Evolutionary conservation across 192 early-diverging fungal genomes (phyloP).

Genomic region (Chytriomyces sp.): DNA sequence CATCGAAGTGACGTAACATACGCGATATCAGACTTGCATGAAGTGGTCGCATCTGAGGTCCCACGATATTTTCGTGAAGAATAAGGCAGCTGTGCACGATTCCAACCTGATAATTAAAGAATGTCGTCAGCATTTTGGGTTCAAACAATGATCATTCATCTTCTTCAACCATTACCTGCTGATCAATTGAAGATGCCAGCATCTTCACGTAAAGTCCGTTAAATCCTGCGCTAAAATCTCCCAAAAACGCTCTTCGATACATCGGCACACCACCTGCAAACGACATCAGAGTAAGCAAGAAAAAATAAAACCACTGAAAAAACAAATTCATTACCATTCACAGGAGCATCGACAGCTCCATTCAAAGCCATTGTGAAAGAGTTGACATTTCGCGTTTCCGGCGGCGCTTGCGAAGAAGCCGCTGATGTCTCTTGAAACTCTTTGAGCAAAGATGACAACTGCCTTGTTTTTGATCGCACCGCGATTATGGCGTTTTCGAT

Average conservation of each 20-base stretch:
- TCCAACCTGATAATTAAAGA: conserved; percentile 47
- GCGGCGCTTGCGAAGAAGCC: conserved; percentile 4
- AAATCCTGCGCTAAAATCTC: conserved; percentile 31
- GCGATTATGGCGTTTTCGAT: conserved; percentile 78
- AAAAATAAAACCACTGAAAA: not conserved
- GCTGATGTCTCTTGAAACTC: conserved; percentile 51
- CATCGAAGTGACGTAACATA: conserved; percentile 21
- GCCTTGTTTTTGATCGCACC: conserved; percentile 70
- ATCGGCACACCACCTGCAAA: conserved; percentile 67
- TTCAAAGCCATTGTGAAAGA: conserved; percentile 82
- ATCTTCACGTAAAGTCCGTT: conserved; percentile 44
- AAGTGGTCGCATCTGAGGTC: conserved; percentile 72
- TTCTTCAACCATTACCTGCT: conserved; percentile 58
- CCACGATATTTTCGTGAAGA: conserved; percentile 66
- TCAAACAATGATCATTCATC: not conserved
- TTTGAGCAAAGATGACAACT: conserved; percentile 59
- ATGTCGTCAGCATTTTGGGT: too few species aligned
- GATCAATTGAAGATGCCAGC: conserved; percentile 64
- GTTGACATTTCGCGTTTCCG: conserved; percentile 59
- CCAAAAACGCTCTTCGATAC: conserved; percentile 74
- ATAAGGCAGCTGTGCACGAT: conserved; percentile 65
- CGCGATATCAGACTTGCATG: conserved; percentile 57
- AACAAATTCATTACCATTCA: conserved; percentile 57
- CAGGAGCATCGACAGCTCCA: conserved; percentile 81
- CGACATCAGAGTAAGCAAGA: not conserved